Base-by-base conservation (phyloP, 495 filamentous ascomycete genomes). In the Hypoxylon fragiforme region DNA sequence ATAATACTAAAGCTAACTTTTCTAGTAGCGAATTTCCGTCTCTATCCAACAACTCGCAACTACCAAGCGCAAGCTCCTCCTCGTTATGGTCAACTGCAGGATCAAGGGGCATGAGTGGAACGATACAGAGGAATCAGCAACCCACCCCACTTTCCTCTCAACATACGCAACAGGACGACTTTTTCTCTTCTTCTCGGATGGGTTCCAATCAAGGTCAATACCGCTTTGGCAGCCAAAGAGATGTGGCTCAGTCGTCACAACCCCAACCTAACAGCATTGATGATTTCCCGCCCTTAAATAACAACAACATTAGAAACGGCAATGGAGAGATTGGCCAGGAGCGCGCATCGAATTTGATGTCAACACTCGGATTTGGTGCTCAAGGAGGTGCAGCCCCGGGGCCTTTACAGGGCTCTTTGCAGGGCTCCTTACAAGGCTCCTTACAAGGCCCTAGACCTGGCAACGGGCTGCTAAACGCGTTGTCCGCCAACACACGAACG, bases 231-330 rank as follows among this genome's bases (percentile, higher is more conserved):
- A 75, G 57, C 57, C 80, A 81, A 58, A 71, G 63, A 34, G 68
- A 54, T 73, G 81, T 66, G 67, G 77, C 65, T 65, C 88, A 78
- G 62, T 80, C 69, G 63, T 77, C 57, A 51, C 89, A 92, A 51
- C 80, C 83, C 15, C 88, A 87, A 53, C 79, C 82, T 11, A 82
- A 75, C 49, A 85, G 79, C 56, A 84, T 86, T 15, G 90, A 96
- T 16, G 91, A 95, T 7, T 95, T 95, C 45, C 91, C 91, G 35
- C 87, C 91, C 8, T 72, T 94, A 44, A 86, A 88, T 41, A 67
- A 62, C 21, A 67, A 47, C 37, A 67, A 32, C 34, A 15, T 63
- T n/a, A 83, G 89, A 49, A 85, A 83, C 48, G 77, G 78, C 20
- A 81, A 85, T 46, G 84, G 85, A 20, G 90, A 94, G 11, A 76